A percentile compares a stretch with the other conserved stretches of the same genome.
Evolutionary conservation across 129 eudicot genomes (phyloP).

Genomic region (Deinandra increscens): DNA sequence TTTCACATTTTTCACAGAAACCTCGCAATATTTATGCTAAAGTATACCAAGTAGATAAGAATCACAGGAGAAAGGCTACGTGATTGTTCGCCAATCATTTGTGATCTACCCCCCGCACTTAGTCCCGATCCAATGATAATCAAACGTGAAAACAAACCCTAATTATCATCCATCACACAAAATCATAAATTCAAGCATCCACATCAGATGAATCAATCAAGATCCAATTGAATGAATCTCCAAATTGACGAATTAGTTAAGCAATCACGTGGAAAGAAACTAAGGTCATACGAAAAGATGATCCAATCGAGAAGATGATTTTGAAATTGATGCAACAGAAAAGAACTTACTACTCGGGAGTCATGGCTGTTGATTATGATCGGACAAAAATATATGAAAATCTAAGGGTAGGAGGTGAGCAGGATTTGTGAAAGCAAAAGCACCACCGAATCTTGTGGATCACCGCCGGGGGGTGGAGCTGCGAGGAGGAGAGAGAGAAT

Average conservation of each 20-base stretch:
- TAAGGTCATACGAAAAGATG: conserved; percentile 1
- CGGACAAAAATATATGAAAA: conserved; percentile 4
- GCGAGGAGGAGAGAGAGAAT: conserved; percentile 11
- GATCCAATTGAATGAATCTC: conserved; percentile 7
- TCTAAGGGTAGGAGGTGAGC: conserved; percentile 10
- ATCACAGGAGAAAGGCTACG: not conserved
- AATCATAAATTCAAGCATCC: conserved; percentile 7
- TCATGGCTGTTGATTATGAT: conserved; percentile 33
- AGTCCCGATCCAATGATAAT: conserved; percentile 22
- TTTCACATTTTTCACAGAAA: conserved; percentile 4
- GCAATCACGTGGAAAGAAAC: not conserved
- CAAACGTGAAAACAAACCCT: conserved; percentile 19
- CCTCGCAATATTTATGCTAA: conserved; percentile 6
- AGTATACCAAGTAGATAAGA: not conserved
- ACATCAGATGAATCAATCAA: not conserved
- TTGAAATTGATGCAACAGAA: not conserved
- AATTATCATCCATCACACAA: not conserved
- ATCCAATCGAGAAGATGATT: conserved; percentile 4
- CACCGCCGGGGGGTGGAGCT: conserved; percentile 27
- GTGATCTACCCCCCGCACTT: conserved; percentile 23
- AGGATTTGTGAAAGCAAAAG: conserved; percentile 3
- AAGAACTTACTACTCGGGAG: conserved; percentile 38
- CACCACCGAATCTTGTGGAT: conserved; percentile 35
- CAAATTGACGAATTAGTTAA: not conserved
- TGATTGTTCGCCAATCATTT: not conserved